Evolutionary conservation across 208 protist species (phyloP).

Genomic region (Herpetomonas tarakana): DNA sequence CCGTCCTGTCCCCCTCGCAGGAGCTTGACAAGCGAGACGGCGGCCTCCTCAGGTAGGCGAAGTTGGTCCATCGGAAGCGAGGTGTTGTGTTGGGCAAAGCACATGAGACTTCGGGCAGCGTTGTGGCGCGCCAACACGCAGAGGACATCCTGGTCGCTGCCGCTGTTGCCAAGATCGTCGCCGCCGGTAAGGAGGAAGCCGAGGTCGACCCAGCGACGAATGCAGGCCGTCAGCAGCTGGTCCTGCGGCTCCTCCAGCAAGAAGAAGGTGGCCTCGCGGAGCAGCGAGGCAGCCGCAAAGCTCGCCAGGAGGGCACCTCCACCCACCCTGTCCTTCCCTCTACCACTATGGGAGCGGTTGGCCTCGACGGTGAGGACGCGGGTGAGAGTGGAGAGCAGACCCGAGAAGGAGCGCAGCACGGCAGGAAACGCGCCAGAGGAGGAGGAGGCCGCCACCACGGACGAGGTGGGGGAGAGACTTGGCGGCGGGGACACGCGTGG

Average conservation of each 20-base stretch:
- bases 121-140: slow-evolving; percentile 7
- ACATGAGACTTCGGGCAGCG: slow-evolving; percentile 25
- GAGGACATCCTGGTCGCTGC: slow-evolving; percentile 8
- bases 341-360: not conserved
- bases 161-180: not conserved
- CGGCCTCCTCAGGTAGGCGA: slow-evolving; percentile 28
- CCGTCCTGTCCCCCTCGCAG: slow-evolving; percentile 18
- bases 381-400: not conserved
- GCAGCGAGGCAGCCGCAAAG: slow-evolving; percentile 46
- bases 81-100: slow-evolving; percentile 36
- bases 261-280: slow-evolving; percentile 31
- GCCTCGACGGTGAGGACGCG: not conserved
- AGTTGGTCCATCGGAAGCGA: slow-evolving; percentile 26
- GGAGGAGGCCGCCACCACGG: not conserved
- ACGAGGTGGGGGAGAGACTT: not conserved
- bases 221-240: slow-evolving; percentile 39
- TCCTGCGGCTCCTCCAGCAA: slow-evolving; percentile 26
- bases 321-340: too few species aligned
- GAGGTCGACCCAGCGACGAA: slow-evolving; percentile 62
- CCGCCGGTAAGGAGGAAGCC: slow-evolving; percentile 14
- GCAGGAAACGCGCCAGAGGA: not conserved
- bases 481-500: too few species aligned
- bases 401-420: not conserved
- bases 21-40: slow-evolving; percentile 32
- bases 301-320: slow-evolving; percentile 13